Evolutionary conservation across 2,329 filamentous ascomycete genomes (phyloP), one percentile per base, ranked within the genome.

Genomic region (Escovopsis sp.): DNA sequence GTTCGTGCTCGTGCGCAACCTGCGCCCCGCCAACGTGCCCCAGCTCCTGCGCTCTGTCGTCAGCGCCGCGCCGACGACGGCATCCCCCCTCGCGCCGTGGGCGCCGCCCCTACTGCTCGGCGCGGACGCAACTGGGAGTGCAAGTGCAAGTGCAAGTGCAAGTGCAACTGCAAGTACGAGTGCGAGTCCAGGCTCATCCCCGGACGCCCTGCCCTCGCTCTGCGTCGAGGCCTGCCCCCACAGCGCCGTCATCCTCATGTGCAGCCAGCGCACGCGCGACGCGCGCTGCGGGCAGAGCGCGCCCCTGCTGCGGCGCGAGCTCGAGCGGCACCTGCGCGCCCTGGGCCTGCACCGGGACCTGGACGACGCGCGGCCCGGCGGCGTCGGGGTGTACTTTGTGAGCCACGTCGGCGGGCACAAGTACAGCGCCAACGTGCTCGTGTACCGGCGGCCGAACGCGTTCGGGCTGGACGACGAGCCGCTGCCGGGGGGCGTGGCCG

Each of bases 381-480:
- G 91, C 11, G 89, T 95, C 6, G 89, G 86, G 1, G 85, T 98
- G 49, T 94, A 94, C 65, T 96, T 95, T 58, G 93, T 96, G 56
- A 89, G 80, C 51, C 91, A 98, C 57, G 87, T 95, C 3, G 91
- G 91, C 26, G 91, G 91, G 0, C 91, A 98, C 68, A 95, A 95
- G 66, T 96, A 94, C 64, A 80, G 81, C 38, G 91, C 91, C 26
- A 98, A 98, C 55, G 77, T 96, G 52, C 84, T 98, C 68, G 70
- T 98, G 1, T 96, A 98, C 60, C 75, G 91, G 9, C 72, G 73
- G 42, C 68, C 66, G 6, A 67, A 77, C 51, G 68, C 73, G 1
- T 77, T 75, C 53, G 73, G 72, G 0, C 51, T 73, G 36, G 73
- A 76, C 44, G 63, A 63, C 3, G 44, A 59, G 39, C 59, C 62